A percentile compares a stretch with the other conserved stretches of the same genome.
These are phyloP conservation scores for Neurospora crassa DNA, from an alignment of 2,329 filamentous ascomycete species.

Conservation along the genomic window DNA sequence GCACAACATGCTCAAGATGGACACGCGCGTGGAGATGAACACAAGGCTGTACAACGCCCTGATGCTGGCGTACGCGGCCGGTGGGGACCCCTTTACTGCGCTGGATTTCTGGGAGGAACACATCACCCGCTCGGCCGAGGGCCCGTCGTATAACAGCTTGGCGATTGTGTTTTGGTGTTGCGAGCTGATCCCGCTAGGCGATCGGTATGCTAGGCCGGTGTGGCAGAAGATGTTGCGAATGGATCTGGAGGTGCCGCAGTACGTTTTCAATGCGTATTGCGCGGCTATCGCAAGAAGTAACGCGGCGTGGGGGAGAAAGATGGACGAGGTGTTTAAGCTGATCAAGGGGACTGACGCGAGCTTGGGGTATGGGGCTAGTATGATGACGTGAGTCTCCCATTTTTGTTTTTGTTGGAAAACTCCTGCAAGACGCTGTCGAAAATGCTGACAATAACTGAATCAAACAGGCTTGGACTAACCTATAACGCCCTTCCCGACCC, in stretches of 20 bases:
- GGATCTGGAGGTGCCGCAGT: conserved; percentile 67
- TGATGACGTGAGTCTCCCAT: conserved; percentile 54
- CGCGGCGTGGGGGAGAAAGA: conserved; percentile 43
- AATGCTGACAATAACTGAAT: not conserved
- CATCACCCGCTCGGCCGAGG: conserved; percentile 75
- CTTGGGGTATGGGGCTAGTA: conserved; percentile 57
- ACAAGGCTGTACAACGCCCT: conserved; percentile 74
- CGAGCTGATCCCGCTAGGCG: conserved; percentile 49
- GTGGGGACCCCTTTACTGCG: conserved; percentile 55
- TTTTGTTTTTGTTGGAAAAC: conserved; percentile 4
- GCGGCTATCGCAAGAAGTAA: conserved; percentile 51
- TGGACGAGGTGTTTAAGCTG: conserved; percentile 57
- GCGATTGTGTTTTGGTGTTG: conserved; percentile 74
- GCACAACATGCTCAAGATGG: conserved; percentile 92
- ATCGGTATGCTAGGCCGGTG: conserved; percentile 53
- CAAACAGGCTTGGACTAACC: conserved; percentile 56
- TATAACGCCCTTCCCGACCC: conserved; percentile 64
- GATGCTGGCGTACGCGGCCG: conserved; percentile 75
- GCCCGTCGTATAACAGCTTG: conserved; percentile 73
- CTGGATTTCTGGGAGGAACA: conserved; percentile 69
- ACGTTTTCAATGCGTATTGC: conserved; percentile 68
- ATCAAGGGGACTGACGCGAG: conserved; percentile 58
- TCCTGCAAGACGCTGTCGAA: not conserved
- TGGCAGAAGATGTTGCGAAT: conserved; percentile 64
- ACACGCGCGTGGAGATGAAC: conserved; percentile 65